Base-by-base conservation (phyloP, 257 asterid species). In the Fraxinus anomala region DNA sequence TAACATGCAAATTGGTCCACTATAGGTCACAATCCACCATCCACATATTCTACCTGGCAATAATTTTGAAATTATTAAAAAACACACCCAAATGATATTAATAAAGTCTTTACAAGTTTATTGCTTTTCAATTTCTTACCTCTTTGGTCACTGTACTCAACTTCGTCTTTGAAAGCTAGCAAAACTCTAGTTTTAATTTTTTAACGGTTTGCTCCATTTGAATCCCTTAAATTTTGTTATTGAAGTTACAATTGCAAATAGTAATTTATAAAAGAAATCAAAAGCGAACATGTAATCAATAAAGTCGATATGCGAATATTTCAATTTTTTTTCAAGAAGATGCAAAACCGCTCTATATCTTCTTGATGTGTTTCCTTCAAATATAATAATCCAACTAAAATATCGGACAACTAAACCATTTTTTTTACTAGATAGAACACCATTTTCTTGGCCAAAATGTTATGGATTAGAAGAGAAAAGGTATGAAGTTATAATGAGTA, bases 1-100 rank as follows among this genome's bases (percentile, higher is more conserved):
- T 61, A 61, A 61, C 68, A 61, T 61, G 68, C 68, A 61, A 61
- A 21, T 61, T 61, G 68, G 68, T 61, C 68, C 33, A 61, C 68
- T 2, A 23, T 16, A 3, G 31, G n/a, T 61, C 68, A 23, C 26
- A 56, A 16, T 47, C 59, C 66, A 17, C 66, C n/a, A 54, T 1
- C 65, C 12, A 54, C 11, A 56, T 17, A n/a, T 56, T 56, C 13
- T 56, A 6, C 66, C 28, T 8, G 66, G 66, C 2, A 56, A 56
- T 21, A 19, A 56, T 56, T 42, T 12, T 42, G 17, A 42, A 2
- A 42, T 42, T 11, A 42, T 11, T 42, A 2, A 12, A 42, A 42
- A 42, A 11, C 51, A 11, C 51, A 42, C 49, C 16, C 49, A 12
- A 42, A 12, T 0, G 12, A 11, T 8, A 39, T 42, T 40, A 40